A percentile compares a stretch with the other conserved stretches of the same genome.
Evolutionary conservation across 78 protist genomes (phyloP).

Genomic region (Emiliania huxleyi): DNA sequence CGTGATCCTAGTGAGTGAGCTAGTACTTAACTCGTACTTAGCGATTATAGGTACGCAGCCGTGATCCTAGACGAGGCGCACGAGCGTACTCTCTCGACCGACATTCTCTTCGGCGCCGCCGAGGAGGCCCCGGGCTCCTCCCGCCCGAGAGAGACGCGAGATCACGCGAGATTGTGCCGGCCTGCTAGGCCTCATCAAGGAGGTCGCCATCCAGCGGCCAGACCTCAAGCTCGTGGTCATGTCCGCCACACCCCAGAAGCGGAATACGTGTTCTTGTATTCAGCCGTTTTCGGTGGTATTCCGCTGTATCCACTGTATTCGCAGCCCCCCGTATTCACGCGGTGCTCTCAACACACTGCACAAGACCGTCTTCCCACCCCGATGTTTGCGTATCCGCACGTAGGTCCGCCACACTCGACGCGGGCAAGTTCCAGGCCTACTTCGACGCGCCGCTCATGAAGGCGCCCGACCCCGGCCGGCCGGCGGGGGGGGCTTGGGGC

Average conservation of each 20-base stretch:
- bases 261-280: too few relatives aligned
- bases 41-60: too few relatives aligned
- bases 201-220: conserved; percentile 59
- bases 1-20: not conserved
- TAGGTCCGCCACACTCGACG: conserved; percentile 99
- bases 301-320: too few relatives aligned
- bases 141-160: not conserved
- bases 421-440: conserved; percentile 93
- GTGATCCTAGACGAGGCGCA: conserved; percentile 99
- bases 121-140: conserved; percentile 55
- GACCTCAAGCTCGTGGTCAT: conserved; percentile 92
- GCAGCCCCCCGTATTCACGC: too few relatives aligned
- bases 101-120: conserved; percentile 87
- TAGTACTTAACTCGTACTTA: too few relatives aligned
- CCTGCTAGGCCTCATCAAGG: conserved; percentile 83
- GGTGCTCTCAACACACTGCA: too few relatives aligned
- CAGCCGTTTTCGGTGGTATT: too few relatives aligned
- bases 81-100: conserved; percentile 99
- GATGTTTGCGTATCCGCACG: too few relatives aligned
- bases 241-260: conserved; percentile 99
- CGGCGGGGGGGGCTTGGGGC: not conserved
- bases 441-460: conserved; percentile 86
- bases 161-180: too few relatives aligned
- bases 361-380: too few relatives aligned
- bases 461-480: not conserved